Base-by-base conservation (phyloP, 2,329 filamentous ascomycete genomes). In the Colletotrichum sp. region DNA sequence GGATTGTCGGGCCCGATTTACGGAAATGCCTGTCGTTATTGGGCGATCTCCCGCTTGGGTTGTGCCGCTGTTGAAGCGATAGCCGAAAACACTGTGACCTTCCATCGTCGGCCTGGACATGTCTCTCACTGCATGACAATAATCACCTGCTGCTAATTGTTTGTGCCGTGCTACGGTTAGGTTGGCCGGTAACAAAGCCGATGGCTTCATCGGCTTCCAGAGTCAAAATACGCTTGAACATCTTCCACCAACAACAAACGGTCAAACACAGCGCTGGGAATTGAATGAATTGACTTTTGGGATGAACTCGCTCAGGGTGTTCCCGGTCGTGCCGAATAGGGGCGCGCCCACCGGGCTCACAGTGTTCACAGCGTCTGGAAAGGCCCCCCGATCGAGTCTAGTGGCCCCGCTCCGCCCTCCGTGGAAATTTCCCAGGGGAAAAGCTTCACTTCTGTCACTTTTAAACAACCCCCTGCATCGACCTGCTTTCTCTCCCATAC, bases 271-370 rank as follows among this genome's bases (percentile, higher is more conserved):
- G n/a, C 43, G 43, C 43, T 52, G 43, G 18, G 38, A 48, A 48
- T n/a, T 9, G 38, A 48, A n/a, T 13, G 43, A 48, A 21, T 52
- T 52, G 43, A 52, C 43, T 52, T 58, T 58, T 21, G 43, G 43
- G 10, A 52, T 52, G 43, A 52, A 52, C 43, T 21, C n/a, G n/a
- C 43, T 52, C 52, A 55, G 43, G 64, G 57, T 52, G 65, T 30
- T 74, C 65, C 74, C 65, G 74, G 74, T 60, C 28, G 24, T 76
- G 58, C 70, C 70, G 65, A 57, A 76, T 65, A 76, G 74, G 74
- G 74, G 74, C 57, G 67, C 57, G 26, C 55, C 34, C 26, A 32
- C 55, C 67, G 58, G 57, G 55, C 10, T 52, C 43, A 3, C n/a
- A 52, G 43, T 5, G n/a, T 55, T 63, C 28, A 61, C 28, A 48